Evolutionary conservation across 1,284 basidiomycete genomes (phyloP), one percentile per base, ranked within the genome.

Genomic region (Heimioporus retisporus): DNA sequence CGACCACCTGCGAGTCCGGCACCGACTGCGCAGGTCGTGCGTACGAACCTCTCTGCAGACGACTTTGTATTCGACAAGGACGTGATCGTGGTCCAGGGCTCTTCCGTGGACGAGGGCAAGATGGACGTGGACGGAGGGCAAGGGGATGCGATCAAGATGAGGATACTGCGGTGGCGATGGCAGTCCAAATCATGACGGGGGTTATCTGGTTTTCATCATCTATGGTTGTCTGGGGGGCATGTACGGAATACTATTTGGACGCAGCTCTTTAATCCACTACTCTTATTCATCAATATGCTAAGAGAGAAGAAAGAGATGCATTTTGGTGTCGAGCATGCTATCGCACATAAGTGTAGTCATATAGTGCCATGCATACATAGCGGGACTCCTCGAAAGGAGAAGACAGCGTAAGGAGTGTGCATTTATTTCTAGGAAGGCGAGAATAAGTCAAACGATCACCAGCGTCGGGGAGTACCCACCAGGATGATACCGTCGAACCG

Each of bases 401-500:
- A 43, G 56, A 63, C 64, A 19, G 53, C n/a, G 51, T 25, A 31
- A 59, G 15, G 50, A 40, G 61, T n/a, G 53, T 46, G 68, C 70
- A 48, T 72, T 77, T 67, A 77, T 79, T 76, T 76, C 77, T 76
- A 57, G 21, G 44, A 54, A 40, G 58, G 19, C 15, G 35, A 35
- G 35, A 10, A 35, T 35, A 10, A 35, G 35, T 35, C 6, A 35
- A 35, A 35, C 35, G 35, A 35, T 35, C 35, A 10, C 4, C 35
- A 35, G 11, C 35, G 35, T 8, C 11, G 8, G 35, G 35, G 35
- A 35, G 2, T 16, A 86, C 92, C 73, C 77, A 94, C 93, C 80
- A 94, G 81, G 84, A 97, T 96, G 83, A 97, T 96, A 87, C 96
- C 96, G 81, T 98, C 96, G 88, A 97, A 98, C 78, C 97, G 90